Evolutionary conservation across 306 rosid genomes (phyloP), one percentile per base, ranked within the genome.

Genomic region (Begonia peltatifolia): DNA sequence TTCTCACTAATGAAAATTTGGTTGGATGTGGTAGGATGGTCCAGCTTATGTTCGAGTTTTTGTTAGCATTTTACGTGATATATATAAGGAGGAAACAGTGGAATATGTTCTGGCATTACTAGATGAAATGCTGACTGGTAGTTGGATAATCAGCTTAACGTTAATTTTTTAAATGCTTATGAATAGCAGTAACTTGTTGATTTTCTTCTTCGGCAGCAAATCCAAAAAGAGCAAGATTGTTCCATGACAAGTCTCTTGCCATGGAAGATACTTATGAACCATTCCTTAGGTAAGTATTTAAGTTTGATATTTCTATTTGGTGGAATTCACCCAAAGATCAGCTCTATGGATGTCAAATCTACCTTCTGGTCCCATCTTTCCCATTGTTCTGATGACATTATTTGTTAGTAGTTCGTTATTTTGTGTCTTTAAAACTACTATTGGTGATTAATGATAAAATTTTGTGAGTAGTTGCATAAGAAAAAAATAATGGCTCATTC

Each of bases 71-170:
- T 69, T 90, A 58, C 87, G 80, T 11, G 92, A 90, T 53, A 85
- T 90, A 71, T 75, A 68, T 59, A 90, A 90, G 72, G 97, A 90
- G 56, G 97, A 90, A 64, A 90, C 97, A 2, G 84, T 90, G 2
- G 97, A 90, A 67, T 86, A 90, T 68, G 87, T 80, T 48, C 76
- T 89, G 73, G 95, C 95, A 9, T 63, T 89, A 67, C 64, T 89
- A 10, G 94, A 85, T 71, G 97, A 89, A 63, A 71, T 89, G 92
- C 94, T 89, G 64, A 61, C 95, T 30, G 94, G 97, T 89, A 71
- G 43, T 43, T 56, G 71, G 46, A 61, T 54, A 42, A 56, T 52
- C 59, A 30, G 38, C 8, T 42, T 55, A 48, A 12, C 69, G 5
- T 61, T 17, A 23, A 3, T 11, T 15, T 48, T 48, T 14, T 48